phyloP scores from a whole-genome alignment of 768 basidiomycete species.

The Nidularia pulvinata region DNA sequence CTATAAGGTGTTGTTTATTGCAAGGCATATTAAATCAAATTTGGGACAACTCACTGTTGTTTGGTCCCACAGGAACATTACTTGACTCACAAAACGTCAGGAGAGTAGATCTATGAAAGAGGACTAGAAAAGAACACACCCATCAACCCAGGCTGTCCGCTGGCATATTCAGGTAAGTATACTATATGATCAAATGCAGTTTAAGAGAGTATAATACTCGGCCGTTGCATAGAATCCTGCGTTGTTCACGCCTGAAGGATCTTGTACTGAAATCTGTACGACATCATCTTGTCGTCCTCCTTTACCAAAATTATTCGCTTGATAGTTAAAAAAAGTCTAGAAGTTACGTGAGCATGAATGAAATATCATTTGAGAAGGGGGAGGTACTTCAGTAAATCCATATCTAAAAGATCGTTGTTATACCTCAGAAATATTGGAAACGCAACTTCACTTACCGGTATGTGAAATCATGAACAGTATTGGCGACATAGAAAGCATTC shows the following conservation, averaged over 20 bases:
- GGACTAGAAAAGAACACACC: constrained; percentile 12
- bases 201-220: constrained; percentile 28
- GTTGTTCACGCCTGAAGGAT: constrained; percentile 40
- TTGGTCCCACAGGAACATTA: constrained; percentile 35
- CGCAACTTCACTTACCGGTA: constrained; percentile 12
- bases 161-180: constrained; percentile 1
- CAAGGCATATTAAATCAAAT: background rate
- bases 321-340: constrained; percentile 58
- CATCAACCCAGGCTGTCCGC: constrained; percentile 38
- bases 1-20: constrained; percentile 12
- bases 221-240: constrained; percentile 40
- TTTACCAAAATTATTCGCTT: constrained; percentile 51
- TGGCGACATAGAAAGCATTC: constrained; percentile 59
- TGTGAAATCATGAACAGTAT: constrained; percentile 51
- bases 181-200: background rate
- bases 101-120: background rate
- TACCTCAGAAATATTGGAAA: background rate
- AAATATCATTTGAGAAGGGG: no score
- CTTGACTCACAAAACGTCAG: constrained; percentile 11
- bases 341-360: no score
- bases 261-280: constrained; percentile 53
- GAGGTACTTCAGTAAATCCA: constrained; percentile 62
- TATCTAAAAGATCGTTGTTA: constrained; percentile 16
- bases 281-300: constrained; percentile 49
- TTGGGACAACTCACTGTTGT: constrained; percentile 16